A percentile compares a stretch with the other conserved stretches of the same genome.
Conservation (phyloP, 192 early-diverging fungal genomes). For the Cetraspora pellucida region DNA sequence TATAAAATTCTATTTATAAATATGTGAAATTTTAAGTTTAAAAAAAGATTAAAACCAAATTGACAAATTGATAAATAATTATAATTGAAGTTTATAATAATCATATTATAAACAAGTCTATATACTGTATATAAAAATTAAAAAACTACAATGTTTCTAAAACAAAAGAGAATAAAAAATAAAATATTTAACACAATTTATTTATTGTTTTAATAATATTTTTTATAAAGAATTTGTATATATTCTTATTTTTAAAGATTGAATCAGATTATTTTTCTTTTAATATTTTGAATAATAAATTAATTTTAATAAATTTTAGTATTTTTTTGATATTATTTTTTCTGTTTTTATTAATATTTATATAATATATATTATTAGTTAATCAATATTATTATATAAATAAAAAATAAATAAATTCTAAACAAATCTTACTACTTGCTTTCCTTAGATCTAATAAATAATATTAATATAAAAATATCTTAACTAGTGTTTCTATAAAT, state of each 20-base stretch:
- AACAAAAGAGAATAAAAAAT: background rate
- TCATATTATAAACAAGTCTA: background rate
- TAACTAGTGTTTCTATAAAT: no score
- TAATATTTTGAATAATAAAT: background rate
- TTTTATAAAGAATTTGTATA: slow-evolving; percentile 13
- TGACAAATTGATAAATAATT: background rate
- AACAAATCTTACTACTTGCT: background rate
- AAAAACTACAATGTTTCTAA: background rate
- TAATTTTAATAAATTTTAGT: background rate
- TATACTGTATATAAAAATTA: background rate
- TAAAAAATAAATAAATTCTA: slow-evolving; percentile 7
- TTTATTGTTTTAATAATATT: slow-evolving; percentile 17
- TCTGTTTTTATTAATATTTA: background rate
- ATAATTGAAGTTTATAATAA: background rate
- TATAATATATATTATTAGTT: background rate
- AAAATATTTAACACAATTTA: background rate
- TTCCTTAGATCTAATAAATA: background rate
- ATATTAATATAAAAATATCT: background rate
- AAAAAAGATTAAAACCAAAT: background rate
- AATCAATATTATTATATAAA: slow-evolving; percentile 4
- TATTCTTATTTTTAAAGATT: slow-evolving; percentile 5
- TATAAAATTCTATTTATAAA: background rate
- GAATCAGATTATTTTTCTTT: background rate
- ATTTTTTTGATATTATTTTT: background rate
- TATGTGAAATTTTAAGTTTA: slow-evolving; percentile 6